Conservation (phyloP, 2,329 filamentous ascomycete genomes). For the Penicillium sp. region DNA sequence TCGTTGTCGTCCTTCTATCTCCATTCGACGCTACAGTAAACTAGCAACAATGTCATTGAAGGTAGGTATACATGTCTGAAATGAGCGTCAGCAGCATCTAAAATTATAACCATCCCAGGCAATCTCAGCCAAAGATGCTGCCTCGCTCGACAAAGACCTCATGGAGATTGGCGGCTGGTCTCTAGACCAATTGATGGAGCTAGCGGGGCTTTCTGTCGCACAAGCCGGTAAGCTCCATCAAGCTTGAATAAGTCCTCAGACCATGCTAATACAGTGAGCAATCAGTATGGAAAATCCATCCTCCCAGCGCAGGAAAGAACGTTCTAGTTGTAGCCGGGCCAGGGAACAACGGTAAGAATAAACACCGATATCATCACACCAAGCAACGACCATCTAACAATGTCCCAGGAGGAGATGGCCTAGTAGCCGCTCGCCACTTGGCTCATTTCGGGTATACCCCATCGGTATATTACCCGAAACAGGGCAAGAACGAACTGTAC, state of each 20-base stretch:
- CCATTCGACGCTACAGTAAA: slow-evolving; percentile 28
- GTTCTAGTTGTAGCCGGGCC: slow-evolving; percentile 91
- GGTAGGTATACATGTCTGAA: slow-evolving; percentile 35
- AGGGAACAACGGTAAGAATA: slow-evolving; percentile 57
- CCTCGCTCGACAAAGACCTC: slow-evolving; percentile 86
- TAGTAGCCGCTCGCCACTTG: slow-evolving; percentile 90
- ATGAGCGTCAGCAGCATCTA: neutral
- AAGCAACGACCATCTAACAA: neutral
- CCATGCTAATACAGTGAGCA: neutral
- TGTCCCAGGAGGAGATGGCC: slow-evolving; percentile 75
- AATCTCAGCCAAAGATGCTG: slow-evolving; percentile 80
- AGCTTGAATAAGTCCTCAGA: neutral
- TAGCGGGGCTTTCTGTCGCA: slow-evolving; percentile 88
- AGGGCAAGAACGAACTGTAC: slow-evolving; percentile 86
- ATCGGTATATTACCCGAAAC: slow-evolving; percentile 88
- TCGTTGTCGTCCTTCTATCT: slow-evolving; percentile 12
- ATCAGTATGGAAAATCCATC: slow-evolving; percentile 82
- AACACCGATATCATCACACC: neutral
- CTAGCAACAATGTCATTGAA: slow-evolving; percentile 44
- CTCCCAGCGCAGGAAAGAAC: slow-evolving; percentile 65
- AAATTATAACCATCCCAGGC: slow-evolving; percentile 58
- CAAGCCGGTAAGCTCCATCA: slow-evolving; percentile 67
- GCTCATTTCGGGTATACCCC: slow-evolving; percentile 89
- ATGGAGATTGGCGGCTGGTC: slow-evolving; percentile 87
- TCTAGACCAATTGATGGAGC: slow-evolving; percentile 94